These are phyloP conservation scores for Epithele typhae DNA, from an alignment of 768 basidiomycete species.

Conservation along the genomic window DNA sequence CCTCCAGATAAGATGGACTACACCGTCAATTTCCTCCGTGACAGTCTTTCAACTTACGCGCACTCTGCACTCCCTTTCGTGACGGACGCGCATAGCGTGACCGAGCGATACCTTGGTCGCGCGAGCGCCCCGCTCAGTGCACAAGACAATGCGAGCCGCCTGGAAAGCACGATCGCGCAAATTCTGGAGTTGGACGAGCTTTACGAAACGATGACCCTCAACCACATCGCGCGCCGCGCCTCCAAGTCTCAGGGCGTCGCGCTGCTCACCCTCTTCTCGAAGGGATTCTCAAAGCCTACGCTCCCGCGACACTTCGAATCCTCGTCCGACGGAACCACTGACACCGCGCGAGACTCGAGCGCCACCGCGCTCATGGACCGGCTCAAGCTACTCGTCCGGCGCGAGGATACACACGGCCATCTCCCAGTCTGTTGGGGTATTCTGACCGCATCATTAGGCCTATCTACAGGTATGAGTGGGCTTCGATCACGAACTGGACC, in stretches of 20 bases:
- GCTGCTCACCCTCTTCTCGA: slow-evolving; percentile 81
- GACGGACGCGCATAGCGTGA: slow-evolving; percentile 55
- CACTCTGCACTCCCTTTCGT: slow-evolving; percentile 76
- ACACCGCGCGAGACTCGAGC: slow-evolving; percentile 20
- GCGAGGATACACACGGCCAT: slow-evolving; percentile 70
- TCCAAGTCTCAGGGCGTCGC: slow-evolving; percentile 92
- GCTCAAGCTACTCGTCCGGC: slow-evolving; percentile 65
- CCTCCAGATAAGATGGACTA: slow-evolving; percentile 26
- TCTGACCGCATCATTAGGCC: slow-evolving; percentile 69
- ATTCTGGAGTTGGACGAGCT: slow-evolving; percentile 62
- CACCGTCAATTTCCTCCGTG: slow-evolving; percentile 59
- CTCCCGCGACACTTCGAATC: slow-evolving; percentile 13
- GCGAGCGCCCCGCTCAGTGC: not conserved
- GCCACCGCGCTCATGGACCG: slow-evolving; percentile 46
- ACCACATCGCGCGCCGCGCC: slow-evolving; percentile 83
- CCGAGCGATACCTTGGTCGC: slow-evolving; percentile 17
- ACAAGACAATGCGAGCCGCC: not conserved
- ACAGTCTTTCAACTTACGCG: slow-evolving; percentile 76
- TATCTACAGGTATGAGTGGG: slow-evolving; percentile 58
- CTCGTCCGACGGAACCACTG: not conserved
- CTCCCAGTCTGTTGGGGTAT: slow-evolving; percentile 90
- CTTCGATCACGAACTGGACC: not conserved
- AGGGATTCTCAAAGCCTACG: slow-evolving; percentile 65
- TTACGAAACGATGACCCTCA: slow-evolving; percentile 84
- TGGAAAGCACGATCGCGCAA: slow-evolving; percentile 11